Base-by-base conservation (phyloP, 768 basidiomycete species). In the Galerina sulciceps region DNA sequence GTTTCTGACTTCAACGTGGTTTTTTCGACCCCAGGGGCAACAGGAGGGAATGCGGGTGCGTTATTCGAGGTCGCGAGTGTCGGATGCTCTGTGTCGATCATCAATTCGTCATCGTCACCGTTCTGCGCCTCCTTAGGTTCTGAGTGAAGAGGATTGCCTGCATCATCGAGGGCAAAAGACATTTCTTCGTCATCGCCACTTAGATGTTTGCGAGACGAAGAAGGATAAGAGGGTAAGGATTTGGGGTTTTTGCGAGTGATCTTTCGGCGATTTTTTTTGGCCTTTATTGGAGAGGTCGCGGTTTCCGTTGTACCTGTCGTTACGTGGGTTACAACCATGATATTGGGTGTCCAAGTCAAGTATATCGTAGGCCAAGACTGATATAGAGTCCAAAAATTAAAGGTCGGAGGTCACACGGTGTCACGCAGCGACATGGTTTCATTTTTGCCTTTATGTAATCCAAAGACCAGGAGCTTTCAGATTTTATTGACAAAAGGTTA, bases 1-100 rank as follows among this genome's bases (percentile, higher is more conserved):
- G 83, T 87, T 75, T 99, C 96, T 4, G 91, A 88, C 71, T 89
- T 93, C 57, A 89, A 78, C 10, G 80, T 73, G 0, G 83, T 75
- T 57, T 81, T 79, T 23, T 80, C 79, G 8, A 83, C 85, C 45
- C 83, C 77, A 9, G 87, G 81, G 8, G 86, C 79, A 17, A 93
- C 79, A 8, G 91, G 85, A 48, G 87, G 82, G 71, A 95, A 94
- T 6, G 81, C 77, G 40, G 91, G 88, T 31, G 83, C 86, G 40
- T 83, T 68, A 18, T 80, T 81, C 23, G 76, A 76, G 4, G 82
- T 74, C 47, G 76, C 75, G n/a, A 80, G 75, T 36, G 81, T 69
- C 26, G 84, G 79, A 36, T 78, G 70, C 55, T 90, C 88, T 34
- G 78, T 77, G 15, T 74, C 77, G 58, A 72, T 73, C 73, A 73